These are phyloP conservation scores for Cladosporium colombiae DNA, from an alignment of 2,329 filamentous ascomycete genomes.

Conservation along the genomic window DNA sequence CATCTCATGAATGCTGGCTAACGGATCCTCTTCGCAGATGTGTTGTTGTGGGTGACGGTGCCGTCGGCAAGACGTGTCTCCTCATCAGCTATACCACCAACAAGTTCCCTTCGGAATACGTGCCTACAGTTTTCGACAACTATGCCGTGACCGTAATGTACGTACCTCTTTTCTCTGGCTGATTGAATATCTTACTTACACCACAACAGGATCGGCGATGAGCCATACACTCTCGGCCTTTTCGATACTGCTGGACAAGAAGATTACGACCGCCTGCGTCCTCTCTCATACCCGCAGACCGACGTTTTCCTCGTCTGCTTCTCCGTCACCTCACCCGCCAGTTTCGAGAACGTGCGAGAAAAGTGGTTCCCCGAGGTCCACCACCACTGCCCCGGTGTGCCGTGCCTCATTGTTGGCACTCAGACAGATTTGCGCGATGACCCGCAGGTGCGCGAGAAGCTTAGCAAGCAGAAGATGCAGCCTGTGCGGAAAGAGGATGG, in stretches of 20 bases:
- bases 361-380: conserved; percentile 99
- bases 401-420: conserved; percentile 95
- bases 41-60: conserved; percentile 98
- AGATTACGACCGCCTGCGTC: conserved; percentile 96
- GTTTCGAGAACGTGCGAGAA: conserved; percentile 98
- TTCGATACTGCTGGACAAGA: conserved; percentile 99
- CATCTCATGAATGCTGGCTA: neutral
- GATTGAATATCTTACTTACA: neutral
- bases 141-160: conserved; percentile 99
- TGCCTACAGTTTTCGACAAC: conserved; percentile 98
- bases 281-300: conserved; percentile 95
- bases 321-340: conserved; percentile 94
- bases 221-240: conserved; percentile 93
- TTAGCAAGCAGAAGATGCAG: conserved; percentile 92
- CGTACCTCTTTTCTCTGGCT: conserved; percentile 49
- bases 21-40: conserved; percentile 49
- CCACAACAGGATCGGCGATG: conserved; percentile 71
- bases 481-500: conserved; percentile 91
- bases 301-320: conserved; percentile 99
- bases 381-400: conserved; percentile 96
- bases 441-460: conserved; percentile 80
- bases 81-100: conserved; percentile 99
- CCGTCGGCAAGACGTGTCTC: conserved; percentile 97
- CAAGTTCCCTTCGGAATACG: conserved; percentile 99
- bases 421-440: conserved; percentile 96